Evolutionary conservation across 805 yeast species (phyloP), one percentile per base, ranked within the genome.

Genomic region (Suhomyces sp.): DNA sequence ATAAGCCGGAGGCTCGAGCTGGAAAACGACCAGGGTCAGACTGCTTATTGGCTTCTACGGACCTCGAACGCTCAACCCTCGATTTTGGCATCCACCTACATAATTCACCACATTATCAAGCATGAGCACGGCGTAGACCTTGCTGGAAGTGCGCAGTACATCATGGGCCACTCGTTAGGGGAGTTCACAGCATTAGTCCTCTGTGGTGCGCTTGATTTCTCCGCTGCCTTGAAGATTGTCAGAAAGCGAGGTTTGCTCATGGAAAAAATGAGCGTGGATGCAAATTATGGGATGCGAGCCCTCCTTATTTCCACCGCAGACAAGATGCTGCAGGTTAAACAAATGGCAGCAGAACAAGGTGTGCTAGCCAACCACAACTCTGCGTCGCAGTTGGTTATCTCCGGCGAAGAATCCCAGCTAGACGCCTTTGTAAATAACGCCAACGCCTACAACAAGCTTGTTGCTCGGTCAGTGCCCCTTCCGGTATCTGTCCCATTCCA

Each of bases 61-160:
- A 79, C 83, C 0, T 65, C 74, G 41, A 59, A 76, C 57, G 83
- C 84, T 20, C 86, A 81, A 67, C 85, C 85, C 3, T 77, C 83
- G 21, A 75, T 81, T 9, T 63, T 81, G 27, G 67, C 77, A 2
- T 63, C 80, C 3, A 70, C 80, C 21, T 66, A 60, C 47, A 61
- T 73, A 3, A 61, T 69, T 8, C 58, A 57, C 52, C 57, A 63
- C 20, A 45, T 66, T 10, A 5, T 68, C 17, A 57, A 60, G 6
- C 48, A 57, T 19, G 47, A 51, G 6, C 52, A 59, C 15, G 67
- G 60, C 3, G 45, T 63, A 3, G 52, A 67, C 20, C 47, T 57
- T 1, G 47, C 53, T 1, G 47, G 55, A 5, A 51, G 56, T 5
- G 53, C 65, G 10, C 15, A 29, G 17, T 69, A 56, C 52, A 55